Percentiles rank a stretch among this genome's conserved stretches.
Conservation (phyloP, 176 grass and related monocot species). For the Eragrostis nindensis region DNA sequence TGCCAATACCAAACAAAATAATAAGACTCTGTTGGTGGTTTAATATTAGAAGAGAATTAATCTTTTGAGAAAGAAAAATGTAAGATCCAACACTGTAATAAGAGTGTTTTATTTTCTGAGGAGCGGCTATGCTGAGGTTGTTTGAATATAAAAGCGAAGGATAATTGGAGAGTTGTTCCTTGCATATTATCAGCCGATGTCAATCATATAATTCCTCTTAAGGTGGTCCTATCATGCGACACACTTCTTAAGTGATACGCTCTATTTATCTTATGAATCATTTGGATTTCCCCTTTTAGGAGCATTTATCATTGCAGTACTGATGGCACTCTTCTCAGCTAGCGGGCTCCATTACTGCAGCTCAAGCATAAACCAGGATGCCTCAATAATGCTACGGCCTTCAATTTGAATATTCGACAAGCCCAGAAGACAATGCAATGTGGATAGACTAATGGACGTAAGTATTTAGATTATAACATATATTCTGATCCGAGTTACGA, state of each 20-base stretch:
- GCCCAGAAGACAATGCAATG: neutral
- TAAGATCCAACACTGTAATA: neutral
- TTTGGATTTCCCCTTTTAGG: neutral
- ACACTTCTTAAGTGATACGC: too few relatives aligned
- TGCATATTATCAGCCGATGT: too few relatives aligned
- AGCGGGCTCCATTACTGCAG: neutral
- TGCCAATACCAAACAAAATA: slow-evolving; percentile 37
- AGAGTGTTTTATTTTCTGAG: too few relatives aligned
- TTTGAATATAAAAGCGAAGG: too few relatives aligned
- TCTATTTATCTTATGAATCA: too few relatives aligned
- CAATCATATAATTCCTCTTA: too few relatives aligned
- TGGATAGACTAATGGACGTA: too few relatives aligned
- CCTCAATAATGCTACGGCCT: neutral
- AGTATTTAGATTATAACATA: neutral
- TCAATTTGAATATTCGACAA: too few relatives aligned
- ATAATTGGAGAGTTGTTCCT: too few relatives aligned
- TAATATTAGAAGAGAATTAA: neutral
- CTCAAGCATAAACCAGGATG: neutral
- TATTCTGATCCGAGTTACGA: too few relatives aligned
- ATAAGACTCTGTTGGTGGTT: neutral
- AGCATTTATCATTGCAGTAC: neutral
- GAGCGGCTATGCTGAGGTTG: neutral
- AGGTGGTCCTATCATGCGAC: too few relatives aligned
- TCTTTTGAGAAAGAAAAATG: neutral
- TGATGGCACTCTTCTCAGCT: neutral